These are phyloP conservation scores for Cercospora brassicicola DNA, from an alignment of 2,329 filamentous ascomycete genomes.

Conservation along the genomic window DNA sequence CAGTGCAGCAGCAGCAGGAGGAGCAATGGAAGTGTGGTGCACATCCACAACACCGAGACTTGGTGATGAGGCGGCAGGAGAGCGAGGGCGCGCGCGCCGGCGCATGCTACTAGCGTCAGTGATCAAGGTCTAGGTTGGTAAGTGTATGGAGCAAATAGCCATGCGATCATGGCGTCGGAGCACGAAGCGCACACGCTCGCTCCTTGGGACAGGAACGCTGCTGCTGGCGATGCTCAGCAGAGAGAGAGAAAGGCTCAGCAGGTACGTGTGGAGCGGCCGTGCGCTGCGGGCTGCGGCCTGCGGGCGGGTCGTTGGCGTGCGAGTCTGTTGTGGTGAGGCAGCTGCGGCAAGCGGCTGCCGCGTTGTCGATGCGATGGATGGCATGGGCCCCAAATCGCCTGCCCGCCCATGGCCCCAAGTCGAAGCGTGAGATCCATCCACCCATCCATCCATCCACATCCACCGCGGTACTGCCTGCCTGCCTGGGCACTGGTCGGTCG, in stretches of 20 bases:
- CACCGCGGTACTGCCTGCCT: background rate
- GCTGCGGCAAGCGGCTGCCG: background rate
- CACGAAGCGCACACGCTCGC: slow-evolving; percentile 20
- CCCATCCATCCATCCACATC: background rate
- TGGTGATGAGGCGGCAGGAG: slow-evolving; percentile 20
- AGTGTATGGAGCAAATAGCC: slow-evolving; percentile 26
- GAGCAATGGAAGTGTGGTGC: background rate
- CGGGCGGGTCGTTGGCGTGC: slow-evolving; percentile 1
- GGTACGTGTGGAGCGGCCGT: slow-evolving; percentile 4
- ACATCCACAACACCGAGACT: slow-evolving; percentile 6
- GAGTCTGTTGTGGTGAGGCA: background rate
- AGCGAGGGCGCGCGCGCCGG: slow-evolving; percentile 20
- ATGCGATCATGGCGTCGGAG: slow-evolving; percentile 29
- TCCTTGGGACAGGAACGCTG: slow-evolving; percentile 6
- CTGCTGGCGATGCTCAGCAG: slow-evolving; percentile 2
- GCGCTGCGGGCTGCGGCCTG: background rate
- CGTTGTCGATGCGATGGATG: background rate
- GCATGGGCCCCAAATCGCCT: slow-evolving; percentile 1
- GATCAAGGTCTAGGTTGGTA: slow-evolving; percentile 28
- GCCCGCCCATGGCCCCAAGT: background rate
- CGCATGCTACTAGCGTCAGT: slow-evolving; percentile 27
- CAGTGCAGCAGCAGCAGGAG: slow-evolving; percentile 12
- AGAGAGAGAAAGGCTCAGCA: slow-evolving; percentile 1
- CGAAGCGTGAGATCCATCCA: background rate
- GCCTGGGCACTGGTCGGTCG: background rate